phyloP scores from a whole-genome alignment of 1,139 yeast species.

The Geotrichum cucujoidarum region DNA sequence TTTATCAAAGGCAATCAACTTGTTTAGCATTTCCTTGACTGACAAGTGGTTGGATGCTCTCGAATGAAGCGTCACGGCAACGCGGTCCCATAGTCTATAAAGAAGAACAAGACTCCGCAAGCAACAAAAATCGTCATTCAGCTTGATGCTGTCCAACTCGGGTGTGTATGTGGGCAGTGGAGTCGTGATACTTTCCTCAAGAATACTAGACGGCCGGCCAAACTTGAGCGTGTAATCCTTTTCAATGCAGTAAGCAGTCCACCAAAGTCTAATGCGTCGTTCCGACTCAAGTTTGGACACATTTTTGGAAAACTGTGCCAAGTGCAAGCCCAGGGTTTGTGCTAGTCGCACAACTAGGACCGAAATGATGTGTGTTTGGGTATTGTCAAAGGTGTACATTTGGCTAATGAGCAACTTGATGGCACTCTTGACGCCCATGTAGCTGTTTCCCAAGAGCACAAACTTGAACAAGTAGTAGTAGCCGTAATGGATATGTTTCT shows the following conservation, averaged over 20 bases:
- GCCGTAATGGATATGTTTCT: conserved; percentile 16
- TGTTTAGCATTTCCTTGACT: conserved; percentile 29
- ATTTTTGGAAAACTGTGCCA: conserved; percentile 47
- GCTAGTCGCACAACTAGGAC: conserved; percentile 57
- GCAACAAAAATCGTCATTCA: conserved; percentile 12
- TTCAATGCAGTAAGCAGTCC: conserved; percentile 52
- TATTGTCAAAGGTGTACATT: conserved; percentile 23
- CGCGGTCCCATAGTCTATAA: conserved; percentile 26
- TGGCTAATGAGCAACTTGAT: conserved; percentile 19
- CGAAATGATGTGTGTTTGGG: conserved; percentile 5
- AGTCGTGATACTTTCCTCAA: conserved; percentile 42
- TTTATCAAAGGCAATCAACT: conserved; percentile 31
- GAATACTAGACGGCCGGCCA: conserved; percentile 58
- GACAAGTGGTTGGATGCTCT: conserved; percentile 29
- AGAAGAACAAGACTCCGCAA: conserved; percentile 21
- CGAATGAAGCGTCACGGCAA: conserved; percentile 32
- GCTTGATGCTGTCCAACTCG: conserved; percentile 12
- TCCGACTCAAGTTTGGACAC: conserved; percentile 40
- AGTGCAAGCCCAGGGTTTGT: conserved; percentile 61
- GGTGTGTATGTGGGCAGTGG: conserved; percentile 23
- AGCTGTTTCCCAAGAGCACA: conserved; percentile 23
- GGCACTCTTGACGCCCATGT: conserved; percentile 25
- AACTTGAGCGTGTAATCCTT: conserved; percentile 50
- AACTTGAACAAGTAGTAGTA: conserved; percentile 24
- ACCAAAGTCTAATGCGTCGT: conserved; percentile 48